Evolutionary conservation across 139 green algal genomes (phyloP).

Genomic region (Tetradesmus obliquus): DNA sequence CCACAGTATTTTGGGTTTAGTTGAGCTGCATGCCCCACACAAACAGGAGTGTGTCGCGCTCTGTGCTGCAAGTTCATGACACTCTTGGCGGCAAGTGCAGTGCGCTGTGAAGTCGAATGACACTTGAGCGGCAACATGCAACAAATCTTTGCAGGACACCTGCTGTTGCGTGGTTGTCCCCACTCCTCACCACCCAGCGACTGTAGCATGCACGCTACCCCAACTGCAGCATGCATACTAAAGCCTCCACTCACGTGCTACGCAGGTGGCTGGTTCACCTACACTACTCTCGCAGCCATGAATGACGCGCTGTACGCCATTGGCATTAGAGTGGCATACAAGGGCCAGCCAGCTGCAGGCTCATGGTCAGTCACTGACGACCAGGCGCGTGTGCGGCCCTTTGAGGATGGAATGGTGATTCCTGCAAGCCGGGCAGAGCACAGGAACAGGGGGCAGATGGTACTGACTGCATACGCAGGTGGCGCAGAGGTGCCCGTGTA

Average conservation of each 20-base stretch:
- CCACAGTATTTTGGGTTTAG: too few relatives aligned
- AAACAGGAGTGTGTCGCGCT: too few relatives aligned
- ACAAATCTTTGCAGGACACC: neutral
- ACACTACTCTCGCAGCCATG: conserved; percentile 46
- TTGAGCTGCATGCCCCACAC: too few relatives aligned
- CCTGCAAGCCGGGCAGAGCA: neutral
- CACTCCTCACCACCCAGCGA: neutral
- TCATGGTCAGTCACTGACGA: conserved; percentile 27
- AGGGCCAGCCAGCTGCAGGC: neutral
- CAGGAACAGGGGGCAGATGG: neutral
- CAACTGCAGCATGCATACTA: neutral
- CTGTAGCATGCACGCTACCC: neutral
- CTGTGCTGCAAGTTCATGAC: too few relatives aligned
- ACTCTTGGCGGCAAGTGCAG: too few relatives aligned
- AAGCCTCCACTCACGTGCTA: neutral
- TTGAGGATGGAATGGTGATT: conserved; percentile 11
- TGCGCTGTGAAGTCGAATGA: too few relatives aligned
- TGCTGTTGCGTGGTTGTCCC: neutral
- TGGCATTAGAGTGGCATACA: conserved; percentile 11
- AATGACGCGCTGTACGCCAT: conserved; percentile 49
- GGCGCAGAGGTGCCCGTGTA: conserved; percentile 7
- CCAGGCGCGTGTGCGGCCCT: neutral
- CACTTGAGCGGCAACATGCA: too few relatives aligned
- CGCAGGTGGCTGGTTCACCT: conserved; percentile 26
- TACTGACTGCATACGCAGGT: conserved; percentile 24